These are phyloP conservation scores for Tinospora cordifolia DNA, from an alignment of 164 flowering plant genomes.

Conservation along the genomic window DNA sequence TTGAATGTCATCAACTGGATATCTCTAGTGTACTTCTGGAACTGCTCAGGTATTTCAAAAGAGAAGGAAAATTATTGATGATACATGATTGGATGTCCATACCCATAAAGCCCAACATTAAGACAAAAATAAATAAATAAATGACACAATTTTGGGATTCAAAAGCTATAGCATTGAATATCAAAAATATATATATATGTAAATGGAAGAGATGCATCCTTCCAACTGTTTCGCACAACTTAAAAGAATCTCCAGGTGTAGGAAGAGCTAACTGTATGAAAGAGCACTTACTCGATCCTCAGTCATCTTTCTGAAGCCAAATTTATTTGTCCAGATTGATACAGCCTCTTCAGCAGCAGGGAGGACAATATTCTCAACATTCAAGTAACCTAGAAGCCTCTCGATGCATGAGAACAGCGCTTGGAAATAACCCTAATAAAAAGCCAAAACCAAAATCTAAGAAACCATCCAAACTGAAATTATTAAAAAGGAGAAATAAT, in stretches of 20 bases:
- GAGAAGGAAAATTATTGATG: no score
- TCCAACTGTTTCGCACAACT: neutral
- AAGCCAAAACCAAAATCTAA: neutral
- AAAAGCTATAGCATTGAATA: neutral
- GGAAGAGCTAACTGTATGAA: neutral
- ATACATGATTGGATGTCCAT: neutral
- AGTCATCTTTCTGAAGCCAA: constrained; percentile 68
- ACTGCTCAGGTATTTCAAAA: constrained; percentile 32
- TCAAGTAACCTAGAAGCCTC: constrained; percentile 45
- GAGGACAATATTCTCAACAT: constrained; percentile 68
- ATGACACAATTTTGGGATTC: neutral
- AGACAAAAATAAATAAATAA: neutral
- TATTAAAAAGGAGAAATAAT: neutral
- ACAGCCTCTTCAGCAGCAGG: constrained; percentile 95
- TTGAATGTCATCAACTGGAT: constrained; percentile 56
- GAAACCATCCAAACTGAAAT: neutral
- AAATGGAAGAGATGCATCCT: neutral
- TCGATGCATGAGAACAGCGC: constrained; percentile 72
- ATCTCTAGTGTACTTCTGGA: constrained; percentile 39
- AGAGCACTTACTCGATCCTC: constrained; percentile 50
- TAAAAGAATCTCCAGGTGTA: neutral
- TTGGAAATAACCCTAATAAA: constrained; percentile 77
- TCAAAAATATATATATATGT: no score
- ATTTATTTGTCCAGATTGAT: constrained; percentile 75
- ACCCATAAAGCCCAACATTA: neutral